Percentiles rank a stretch among this genome's conserved stretches.
Conservation (phyloP, 345 rosid genomes). For the Salix caprea region DNA sequence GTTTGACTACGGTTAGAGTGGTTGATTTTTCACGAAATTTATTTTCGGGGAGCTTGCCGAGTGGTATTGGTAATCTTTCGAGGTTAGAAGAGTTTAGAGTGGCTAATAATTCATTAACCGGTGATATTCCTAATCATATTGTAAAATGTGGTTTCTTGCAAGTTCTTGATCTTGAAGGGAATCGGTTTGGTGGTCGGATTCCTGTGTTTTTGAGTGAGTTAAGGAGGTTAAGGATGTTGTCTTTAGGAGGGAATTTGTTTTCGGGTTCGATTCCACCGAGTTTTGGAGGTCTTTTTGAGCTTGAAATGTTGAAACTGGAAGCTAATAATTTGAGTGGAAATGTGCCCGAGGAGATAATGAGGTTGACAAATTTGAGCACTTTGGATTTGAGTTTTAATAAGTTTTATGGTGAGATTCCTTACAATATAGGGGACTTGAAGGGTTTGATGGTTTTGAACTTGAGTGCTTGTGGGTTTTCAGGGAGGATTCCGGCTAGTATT, state of each 20-base stretch:
- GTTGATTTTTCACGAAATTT: conserved; percentile 60
- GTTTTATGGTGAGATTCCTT: conserved; percentile 25
- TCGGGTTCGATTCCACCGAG: conserved; percentile 60
- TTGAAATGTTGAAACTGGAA: conserved; percentile 51
- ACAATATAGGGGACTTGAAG: conserved; percentile 20
- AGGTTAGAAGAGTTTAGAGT: conserved; percentile 55
- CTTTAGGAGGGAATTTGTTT: conserved; percentile 60
- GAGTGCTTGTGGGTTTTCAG: conserved; percentile 22
- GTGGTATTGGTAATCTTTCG: conserved; percentile 50
- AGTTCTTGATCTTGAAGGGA: conserved; percentile 68
- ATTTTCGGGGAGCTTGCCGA: conserved; percentile 40
- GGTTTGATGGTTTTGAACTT: conserved; percentile 18
- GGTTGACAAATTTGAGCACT: conserved; percentile 50
- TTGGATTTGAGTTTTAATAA: conserved; percentile 55
- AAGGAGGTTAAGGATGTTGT: conserved; percentile 50
- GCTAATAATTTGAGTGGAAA: conserved; percentile 54
- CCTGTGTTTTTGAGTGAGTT: conserved; percentile 61
- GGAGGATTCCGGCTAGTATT: conserved; percentile 21
- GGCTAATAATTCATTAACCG: conserved; percentile 66
- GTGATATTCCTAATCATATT: conserved; percentile 55
- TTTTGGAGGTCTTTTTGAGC: conserved; percentile 42
- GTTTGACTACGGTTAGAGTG: conserved; percentile 33
- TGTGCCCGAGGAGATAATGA: conserved; percentile 57
- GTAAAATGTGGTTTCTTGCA: conserved; percentile 57
- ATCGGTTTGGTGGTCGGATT: conserved; percentile 52